Evolutionary conservation across 768 basidiomycete species (phyloP).

Genomic region (Hygrocybe punicea): DNA sequence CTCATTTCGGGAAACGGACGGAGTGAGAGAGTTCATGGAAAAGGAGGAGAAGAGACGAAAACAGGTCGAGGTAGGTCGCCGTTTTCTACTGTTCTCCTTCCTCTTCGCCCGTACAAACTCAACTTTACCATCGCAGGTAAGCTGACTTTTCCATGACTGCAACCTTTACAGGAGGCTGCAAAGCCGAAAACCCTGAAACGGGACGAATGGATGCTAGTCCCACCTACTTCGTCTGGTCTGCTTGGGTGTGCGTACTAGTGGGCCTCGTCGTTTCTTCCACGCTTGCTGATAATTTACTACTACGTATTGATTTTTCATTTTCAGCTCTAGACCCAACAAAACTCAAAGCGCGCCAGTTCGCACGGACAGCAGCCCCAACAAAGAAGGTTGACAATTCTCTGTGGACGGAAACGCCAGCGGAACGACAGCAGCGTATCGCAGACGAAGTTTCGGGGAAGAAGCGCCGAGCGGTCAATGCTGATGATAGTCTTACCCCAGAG

Average conservation of each 20-base stretch:
- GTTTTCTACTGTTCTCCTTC: too few relatives aligned
- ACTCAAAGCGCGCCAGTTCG: constrained; percentile 76
- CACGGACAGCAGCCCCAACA: constrained; percentile 48
- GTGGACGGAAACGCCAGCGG: constrained; percentile 97
- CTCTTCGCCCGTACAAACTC: too few relatives aligned
- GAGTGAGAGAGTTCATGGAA: constrained; percentile 79
- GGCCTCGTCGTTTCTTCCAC: too few relatives aligned
- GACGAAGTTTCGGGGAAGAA: constrained; percentile 93
- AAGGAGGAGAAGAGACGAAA: constrained; percentile 75
- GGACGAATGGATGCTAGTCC: constrained; percentile 98
- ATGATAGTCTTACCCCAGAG: constrained; percentile 40
- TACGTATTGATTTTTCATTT: background rate
- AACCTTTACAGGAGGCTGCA: constrained; percentile 54
- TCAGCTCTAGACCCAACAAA: constrained; percentile 85
- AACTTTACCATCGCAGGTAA: constrained; percentile 8
- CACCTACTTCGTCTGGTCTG: constrained; percentile 78
- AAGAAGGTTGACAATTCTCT: constrained; percentile 57
- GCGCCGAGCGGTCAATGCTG: constrained; percentile 60
- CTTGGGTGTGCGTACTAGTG: constrained; percentile 72
- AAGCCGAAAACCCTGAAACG: constrained; percentile 77
- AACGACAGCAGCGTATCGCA: constrained; percentile 84
- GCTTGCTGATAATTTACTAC: too few relatives aligned
- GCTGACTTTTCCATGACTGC: background rate
- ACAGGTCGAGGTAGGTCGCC: constrained; percentile 61
- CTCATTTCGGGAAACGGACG: constrained; percentile 49